These are phyloP conservation scores for Xerocomus cyaneibrunnescens DNA, from an alignment of 1,284 basidiomycete species.

Conservation along the genomic window DNA sequence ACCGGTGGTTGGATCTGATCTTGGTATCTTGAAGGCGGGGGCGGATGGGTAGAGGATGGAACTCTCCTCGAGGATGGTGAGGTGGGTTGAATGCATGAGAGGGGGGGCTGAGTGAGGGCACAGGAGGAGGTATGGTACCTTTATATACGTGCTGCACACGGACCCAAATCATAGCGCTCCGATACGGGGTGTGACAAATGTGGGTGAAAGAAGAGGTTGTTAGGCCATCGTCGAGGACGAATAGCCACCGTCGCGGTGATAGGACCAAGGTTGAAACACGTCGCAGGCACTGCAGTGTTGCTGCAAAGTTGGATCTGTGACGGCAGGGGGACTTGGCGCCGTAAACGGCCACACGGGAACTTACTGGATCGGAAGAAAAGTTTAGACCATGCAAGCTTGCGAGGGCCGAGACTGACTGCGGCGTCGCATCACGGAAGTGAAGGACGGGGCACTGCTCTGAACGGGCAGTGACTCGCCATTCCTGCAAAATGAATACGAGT, in stretches of 20 bases:
- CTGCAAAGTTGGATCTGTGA: conserved; percentile 30
- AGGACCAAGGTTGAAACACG: conserved; percentile 36
- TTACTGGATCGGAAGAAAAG: conserved; percentile 22
- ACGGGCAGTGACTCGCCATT: conserved; percentile 22
- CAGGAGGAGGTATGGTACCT: conserved; percentile 11
- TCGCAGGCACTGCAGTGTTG: conserved; percentile 34
- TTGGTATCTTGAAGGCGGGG: conserved; percentile 52
- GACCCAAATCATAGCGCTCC: conserved; percentile 19
- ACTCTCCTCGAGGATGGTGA: conserved; percentile 50
- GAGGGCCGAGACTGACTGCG: conserved; percentile 20
- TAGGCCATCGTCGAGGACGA: conserved; percentile 24
- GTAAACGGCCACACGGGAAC: conserved; percentile 22
- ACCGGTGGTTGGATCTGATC: conserved; percentile 36
- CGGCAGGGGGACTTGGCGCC: conserved; percentile 24
- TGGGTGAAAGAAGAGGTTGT: conserved; percentile 29
- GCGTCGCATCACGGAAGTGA: conserved; percentile 25
- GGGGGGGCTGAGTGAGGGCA: conserved; percentile 8
- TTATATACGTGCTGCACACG: conserved; percentile 35
- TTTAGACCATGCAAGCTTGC: conserved; percentile 21
- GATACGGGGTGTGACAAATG: conserved; percentile 35
- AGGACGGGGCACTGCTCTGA: conserved; percentile 22
- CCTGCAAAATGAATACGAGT: conserved; percentile 27
- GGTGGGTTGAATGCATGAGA: conserved; percentile 44
- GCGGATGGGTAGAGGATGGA: conserved; percentile 44
- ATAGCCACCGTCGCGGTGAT: conserved; percentile 39